Percentiles rank a stretch among this genome's conserved stretches.
Evolutionary conservation across 768 basidiomycete genomes (phyloP).

Genomic region (Tephrocybe sp.): DNA sequence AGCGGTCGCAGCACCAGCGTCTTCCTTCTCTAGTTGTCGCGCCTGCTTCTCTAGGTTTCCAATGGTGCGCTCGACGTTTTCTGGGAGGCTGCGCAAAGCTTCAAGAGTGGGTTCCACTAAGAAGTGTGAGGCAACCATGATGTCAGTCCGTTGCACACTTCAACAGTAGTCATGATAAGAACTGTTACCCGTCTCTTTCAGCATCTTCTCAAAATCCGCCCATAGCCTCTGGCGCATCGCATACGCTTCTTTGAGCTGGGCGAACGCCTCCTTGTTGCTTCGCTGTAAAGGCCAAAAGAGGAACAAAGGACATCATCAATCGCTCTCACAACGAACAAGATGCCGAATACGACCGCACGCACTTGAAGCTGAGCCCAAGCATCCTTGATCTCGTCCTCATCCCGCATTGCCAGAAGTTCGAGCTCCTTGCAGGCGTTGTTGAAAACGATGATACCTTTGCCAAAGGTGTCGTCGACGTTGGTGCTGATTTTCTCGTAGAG

Average conservation of each 20-base stretch:
- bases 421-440: constrained; percentile 54
- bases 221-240: constrained; percentile 50
- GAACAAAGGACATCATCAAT: constrained; percentile 4
- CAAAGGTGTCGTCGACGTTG: constrained; percentile 36
- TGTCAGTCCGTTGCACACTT: constrained; percentile 6
- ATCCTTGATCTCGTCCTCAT: constrained; percentile 41
- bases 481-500: constrained; percentile 36
- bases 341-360: constrained; percentile 14
- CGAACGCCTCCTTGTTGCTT: constrained; percentile 39
- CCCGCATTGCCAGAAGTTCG: constrained; percentile 44
- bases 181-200: constrained; percentile 49
- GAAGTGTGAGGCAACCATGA: constrained; percentile 5
- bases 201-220: constrained; percentile 40
- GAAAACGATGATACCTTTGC: constrained; percentile 49
- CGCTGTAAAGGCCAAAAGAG: constrained; percentile 29
- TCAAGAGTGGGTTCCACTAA: constrained; percentile 45
- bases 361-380: constrained; percentile 46
- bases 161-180: neutral
- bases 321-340: neutral
- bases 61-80: constrained; percentile 51
- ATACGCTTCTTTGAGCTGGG: constrained; percentile 49
- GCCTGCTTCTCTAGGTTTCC: constrained; percentile 52
- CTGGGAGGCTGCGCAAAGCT: constrained; percentile 45
- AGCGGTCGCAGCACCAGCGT: constrained; percentile 18
- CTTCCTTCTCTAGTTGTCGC: constrained; percentile 40